phyloP scores from a whole-genome alignment of 306 rosid genomes.

The Benincasa hispida region DNA sequence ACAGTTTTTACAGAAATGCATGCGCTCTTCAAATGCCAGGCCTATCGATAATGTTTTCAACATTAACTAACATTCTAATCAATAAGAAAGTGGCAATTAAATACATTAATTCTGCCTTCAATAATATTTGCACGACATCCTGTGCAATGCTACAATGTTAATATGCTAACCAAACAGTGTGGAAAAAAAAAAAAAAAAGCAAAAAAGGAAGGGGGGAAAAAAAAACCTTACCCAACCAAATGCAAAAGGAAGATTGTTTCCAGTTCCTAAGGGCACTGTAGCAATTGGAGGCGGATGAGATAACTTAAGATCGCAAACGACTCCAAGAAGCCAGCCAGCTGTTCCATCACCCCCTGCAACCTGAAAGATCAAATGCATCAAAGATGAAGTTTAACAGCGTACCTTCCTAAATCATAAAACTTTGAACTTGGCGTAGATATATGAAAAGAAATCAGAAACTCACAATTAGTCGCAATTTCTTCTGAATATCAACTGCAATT shows the following conservation, averaged over 20 bases:
- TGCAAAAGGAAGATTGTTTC: slow-evolving; percentile 96
- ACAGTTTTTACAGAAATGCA: neutral
- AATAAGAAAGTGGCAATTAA: neutral
- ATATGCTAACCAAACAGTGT: neutral
- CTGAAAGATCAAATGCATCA: slow-evolving; percentile 19
- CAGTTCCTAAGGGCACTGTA: slow-evolving; percentile 89
- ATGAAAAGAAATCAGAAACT: slow-evolving; percentile 19
- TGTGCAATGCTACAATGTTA: neutral
- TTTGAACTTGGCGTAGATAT: neutral
- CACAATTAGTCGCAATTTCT: slow-evolving; percentile 64
- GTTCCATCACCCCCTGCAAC: slow-evolving; percentile 99
- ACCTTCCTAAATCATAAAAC: neutral
- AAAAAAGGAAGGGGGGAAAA: neutral
- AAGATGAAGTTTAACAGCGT: slow-evolving; percentile 6
- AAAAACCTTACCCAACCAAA: slow-evolving; percentile 79
- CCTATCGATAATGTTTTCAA: neutral
- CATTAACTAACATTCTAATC: neutral
- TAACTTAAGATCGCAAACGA: slow-evolving; percentile 79
- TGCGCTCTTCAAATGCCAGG: neutral
- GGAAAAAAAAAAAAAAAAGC: neutral
- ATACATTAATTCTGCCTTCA: neutral
- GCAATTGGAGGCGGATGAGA: slow-evolving; percentile 83
- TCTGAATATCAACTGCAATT: slow-evolving; percentile 33
- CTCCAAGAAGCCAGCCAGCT: slow-evolving; percentile 99
- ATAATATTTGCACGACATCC: neutral